Conservation (phyloP, 257 asterid genomes). For the Solanum microdontum region DNA sequence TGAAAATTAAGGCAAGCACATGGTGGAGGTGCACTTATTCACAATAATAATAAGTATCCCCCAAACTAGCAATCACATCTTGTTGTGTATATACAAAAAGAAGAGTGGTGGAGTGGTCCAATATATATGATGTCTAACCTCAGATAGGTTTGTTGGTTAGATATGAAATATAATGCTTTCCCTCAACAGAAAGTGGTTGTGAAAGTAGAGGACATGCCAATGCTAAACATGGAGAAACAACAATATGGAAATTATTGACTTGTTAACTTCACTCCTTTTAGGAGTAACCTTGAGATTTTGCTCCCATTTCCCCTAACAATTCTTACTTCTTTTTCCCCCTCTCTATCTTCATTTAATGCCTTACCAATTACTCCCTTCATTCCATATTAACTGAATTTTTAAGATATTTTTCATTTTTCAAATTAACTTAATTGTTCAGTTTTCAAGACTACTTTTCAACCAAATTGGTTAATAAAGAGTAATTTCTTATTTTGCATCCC, state of each 20-base stretch:
- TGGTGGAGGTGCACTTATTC: conserved; percentile 2
- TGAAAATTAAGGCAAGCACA: background rate
- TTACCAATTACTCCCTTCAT: background rate
- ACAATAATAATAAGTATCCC: background rate
- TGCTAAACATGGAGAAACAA: background rate
- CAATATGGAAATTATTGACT: background rate
- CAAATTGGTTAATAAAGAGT: background rate
- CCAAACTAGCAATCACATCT: background rate
- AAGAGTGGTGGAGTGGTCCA: background rate
- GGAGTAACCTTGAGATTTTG: background rate
- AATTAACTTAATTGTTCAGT: too few relatives aligned
- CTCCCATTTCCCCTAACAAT: background rate
- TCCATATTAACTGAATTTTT: too few relatives aligned
- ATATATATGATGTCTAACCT: background rate
- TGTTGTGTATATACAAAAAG: background rate
- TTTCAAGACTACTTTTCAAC: background rate
- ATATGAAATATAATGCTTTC: conserved; percentile 10
- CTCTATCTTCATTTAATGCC: background rate
- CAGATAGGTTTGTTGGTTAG: conserved; percentile 31
- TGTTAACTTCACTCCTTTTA: background rate
- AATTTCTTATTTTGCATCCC: background rate
- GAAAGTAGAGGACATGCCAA: conserved; percentile 15
- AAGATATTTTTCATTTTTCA: too few relatives aligned
- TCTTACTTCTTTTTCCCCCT: too few relatives aligned
- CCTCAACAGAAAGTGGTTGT: conserved; percentile 26